Conservation (phyloP, 2,329 filamentous ascomycete species). For the Aspergillus melleus region DNA sequence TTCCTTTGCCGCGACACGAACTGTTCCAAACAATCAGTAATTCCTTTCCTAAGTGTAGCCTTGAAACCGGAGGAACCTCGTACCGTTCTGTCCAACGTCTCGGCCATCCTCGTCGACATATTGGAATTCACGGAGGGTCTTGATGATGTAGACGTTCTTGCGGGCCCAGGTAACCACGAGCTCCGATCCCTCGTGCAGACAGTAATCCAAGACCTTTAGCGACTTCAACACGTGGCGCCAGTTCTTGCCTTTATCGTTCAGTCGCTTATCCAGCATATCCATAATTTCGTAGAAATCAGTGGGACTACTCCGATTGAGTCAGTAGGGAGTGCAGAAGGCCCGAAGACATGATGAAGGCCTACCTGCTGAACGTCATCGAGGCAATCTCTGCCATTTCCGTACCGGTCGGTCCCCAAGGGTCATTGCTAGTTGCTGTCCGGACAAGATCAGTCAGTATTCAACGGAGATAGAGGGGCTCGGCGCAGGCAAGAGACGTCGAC, state of each 20-base stretch:
- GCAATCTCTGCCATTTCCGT: constrained; percentile 99
- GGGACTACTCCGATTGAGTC: constrained; percentile 56
- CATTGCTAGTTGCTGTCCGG: constrained; percentile 88
- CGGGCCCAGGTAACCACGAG: constrained; percentile 96
- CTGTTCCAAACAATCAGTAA: constrained; percentile 48
- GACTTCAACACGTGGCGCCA: constrained; percentile 98
- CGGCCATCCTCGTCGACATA: constrained; percentile 94
- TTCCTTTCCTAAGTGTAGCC: no score
- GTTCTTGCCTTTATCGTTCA: constrained; percentile 99
- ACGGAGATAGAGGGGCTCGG: constrained; percentile 4
- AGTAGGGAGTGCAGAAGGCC: not conserved
- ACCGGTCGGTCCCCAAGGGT: constrained; percentile 96
- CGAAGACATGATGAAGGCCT: constrained; percentile 41
- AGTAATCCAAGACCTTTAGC: constrained; percentile 96
- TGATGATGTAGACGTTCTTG: constrained; percentile 98
- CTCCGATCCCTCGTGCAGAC: constrained; percentile 94
- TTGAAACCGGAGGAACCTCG: constrained; percentile 26
- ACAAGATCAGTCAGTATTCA: constrained; percentile 5
- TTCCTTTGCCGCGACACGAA: constrained; percentile 94
- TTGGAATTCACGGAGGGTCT: constrained; percentile 94
- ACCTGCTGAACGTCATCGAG: constrained; percentile 97
- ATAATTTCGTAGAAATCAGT: constrained; percentile 99
- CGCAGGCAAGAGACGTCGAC: constrained; percentile 1
- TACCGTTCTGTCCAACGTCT: constrained; percentile 96
- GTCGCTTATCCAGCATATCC: constrained; percentile 97